Conservation (phyloP, 1,284 basidiomycete genomes). For the Gomphus bonarii region DNA sequence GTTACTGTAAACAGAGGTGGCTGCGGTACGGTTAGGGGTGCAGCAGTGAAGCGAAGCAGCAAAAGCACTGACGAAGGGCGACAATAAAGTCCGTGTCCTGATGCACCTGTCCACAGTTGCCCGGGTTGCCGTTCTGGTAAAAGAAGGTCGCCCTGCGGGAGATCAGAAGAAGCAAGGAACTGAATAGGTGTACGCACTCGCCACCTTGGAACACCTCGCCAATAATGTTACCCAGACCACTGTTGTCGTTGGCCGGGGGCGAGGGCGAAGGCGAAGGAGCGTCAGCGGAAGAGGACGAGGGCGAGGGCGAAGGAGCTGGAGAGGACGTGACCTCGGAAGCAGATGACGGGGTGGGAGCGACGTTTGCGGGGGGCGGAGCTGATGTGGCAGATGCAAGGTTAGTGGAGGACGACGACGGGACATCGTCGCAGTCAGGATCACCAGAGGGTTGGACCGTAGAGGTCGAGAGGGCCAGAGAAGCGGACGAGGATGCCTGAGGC, state of each 20-base stretch:
- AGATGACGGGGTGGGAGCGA: constrained; percentile 4
- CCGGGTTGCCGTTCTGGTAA: constrained; percentile 56
- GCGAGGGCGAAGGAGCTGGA: constrained; percentile 17
- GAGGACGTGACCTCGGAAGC: too few species aligned
- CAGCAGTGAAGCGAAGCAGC: neutral
- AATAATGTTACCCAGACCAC: constrained; percentile 3
- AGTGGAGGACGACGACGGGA: constrained; percentile 18
- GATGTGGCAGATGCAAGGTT: constrained; percentile 14
- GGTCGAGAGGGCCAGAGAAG: constrained; percentile 20
- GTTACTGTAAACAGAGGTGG: constrained; percentile 32
- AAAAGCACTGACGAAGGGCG: constrained; percentile 44
- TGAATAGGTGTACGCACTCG: constrained; percentile 29
- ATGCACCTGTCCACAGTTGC: constrained; percentile 67
- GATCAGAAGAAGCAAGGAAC: neutral
- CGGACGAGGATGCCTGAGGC: constrained; percentile 17
- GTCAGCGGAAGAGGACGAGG: constrained; percentile 8
- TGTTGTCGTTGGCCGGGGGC: constrained; percentile 11
- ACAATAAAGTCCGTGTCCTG: constrained; percentile 57
- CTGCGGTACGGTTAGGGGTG: neutral
- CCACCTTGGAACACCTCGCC: constrained; percentile 27
- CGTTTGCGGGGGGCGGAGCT: constrained; percentile 13
- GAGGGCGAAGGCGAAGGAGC: constrained; percentile 12
- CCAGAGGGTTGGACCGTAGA: constrained; percentile 15
- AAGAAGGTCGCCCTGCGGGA: constrained; percentile 56
- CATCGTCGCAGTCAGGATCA: constrained; percentile 22